These are phyloP conservation scores for Verticillium klebahnii DNA, from an alignment of 2,329 filamentous ascomycete genomes.

Conservation along the genomic window DNA sequence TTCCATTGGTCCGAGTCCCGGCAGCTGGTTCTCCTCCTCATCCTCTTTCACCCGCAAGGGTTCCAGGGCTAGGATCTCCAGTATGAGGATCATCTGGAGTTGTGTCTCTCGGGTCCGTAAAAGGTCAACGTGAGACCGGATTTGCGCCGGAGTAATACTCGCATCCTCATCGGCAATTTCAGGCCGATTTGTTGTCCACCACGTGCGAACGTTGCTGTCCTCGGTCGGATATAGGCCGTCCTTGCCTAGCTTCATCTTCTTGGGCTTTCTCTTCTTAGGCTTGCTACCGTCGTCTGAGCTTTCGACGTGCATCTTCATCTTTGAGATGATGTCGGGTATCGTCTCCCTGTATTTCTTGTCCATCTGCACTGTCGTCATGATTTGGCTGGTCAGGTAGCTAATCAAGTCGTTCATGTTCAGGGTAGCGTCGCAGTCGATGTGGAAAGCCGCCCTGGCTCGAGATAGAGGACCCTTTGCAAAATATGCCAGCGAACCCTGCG, in stretches of 20 bases:
- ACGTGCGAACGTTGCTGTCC: constrained; percentile 58
- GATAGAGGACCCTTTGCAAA: constrained; percentile 80
- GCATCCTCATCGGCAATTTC: constrained; percentile 40
- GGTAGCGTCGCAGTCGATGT: constrained; percentile 55
- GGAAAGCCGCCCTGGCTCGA: constrained; percentile 66
- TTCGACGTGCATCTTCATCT: constrained; percentile 52
- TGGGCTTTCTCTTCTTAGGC: constrained; percentile 48
- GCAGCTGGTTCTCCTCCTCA: constrained; percentile 40
- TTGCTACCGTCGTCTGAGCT: constrained; percentile 43
- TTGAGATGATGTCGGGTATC: constrained; percentile 55
- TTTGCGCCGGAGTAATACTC: constrained; percentile 42
- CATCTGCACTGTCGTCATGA: constrained; percentile 62
- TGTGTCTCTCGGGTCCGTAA: constrained; percentile 73
- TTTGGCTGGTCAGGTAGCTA: constrained; percentile 62
- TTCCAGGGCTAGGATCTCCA: constrained; percentile 72
- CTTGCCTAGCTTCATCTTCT: constrained; percentile 63
- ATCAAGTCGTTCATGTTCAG: constrained; percentile 60
- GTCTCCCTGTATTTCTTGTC: constrained; percentile 79
- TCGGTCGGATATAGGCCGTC: constrained; percentile 66
- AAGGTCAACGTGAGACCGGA: constrained; percentile 59
- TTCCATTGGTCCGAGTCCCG: constrained; percentile 32
- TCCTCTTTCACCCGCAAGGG: constrained; percentile 38
- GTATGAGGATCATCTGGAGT: constrained; percentile 72
- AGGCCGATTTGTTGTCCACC: constrained; percentile 62
- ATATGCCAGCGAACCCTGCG: constrained; percentile 70